phyloP scores from a whole-genome alignment of 345 rosid species.

The Eucalyptus pumila region DNA sequence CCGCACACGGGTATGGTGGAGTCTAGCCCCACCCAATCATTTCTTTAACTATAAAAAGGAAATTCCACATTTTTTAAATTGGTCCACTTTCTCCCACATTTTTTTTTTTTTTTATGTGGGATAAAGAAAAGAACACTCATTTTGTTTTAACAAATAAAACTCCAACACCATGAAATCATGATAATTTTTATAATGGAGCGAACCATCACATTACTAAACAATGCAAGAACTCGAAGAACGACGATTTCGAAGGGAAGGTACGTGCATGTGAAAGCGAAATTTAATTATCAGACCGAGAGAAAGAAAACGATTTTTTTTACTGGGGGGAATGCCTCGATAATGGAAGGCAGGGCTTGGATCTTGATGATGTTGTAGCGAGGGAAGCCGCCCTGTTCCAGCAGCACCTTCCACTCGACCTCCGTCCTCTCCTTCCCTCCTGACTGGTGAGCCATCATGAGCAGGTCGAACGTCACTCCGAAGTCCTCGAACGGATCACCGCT shows the following conservation, averaged over 20 bases:
- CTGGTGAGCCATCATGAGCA: conserved; percentile 11
- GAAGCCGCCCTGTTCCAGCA: conserved; percentile 18
- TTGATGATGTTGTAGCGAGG: conserved; percentile 11
- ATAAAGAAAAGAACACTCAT: too few relatives aligned
- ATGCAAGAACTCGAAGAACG: neutral
- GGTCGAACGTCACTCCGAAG: neutral
- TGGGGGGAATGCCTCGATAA: conserved; percentile 12
- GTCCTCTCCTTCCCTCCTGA: conserved; percentile 11
- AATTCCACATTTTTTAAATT: too few relatives aligned
- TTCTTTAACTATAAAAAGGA: too few relatives aligned
- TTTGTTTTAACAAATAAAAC: too few relatives aligned
- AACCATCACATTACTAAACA: neutral
- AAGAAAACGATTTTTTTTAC: neutral
- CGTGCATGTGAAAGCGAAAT: neutral
- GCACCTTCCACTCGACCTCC: conserved; percentile 11
- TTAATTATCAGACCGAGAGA: neutral
- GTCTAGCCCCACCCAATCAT: too few relatives aligned
- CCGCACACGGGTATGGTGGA: too few relatives aligned
- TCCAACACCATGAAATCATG: neutral
- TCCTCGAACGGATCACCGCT: neutral
- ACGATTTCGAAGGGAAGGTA: neutral
- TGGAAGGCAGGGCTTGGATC: neutral
- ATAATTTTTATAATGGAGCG: neutral
- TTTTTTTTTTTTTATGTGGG: too few relatives aligned
- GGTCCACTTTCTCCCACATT: too few relatives aligned